Evolutionary conservation across 1,284 basidiomycete species (phyloP), one percentile per base, ranked within the genome.

Genomic region (Melampsora larici-populina): DNA sequence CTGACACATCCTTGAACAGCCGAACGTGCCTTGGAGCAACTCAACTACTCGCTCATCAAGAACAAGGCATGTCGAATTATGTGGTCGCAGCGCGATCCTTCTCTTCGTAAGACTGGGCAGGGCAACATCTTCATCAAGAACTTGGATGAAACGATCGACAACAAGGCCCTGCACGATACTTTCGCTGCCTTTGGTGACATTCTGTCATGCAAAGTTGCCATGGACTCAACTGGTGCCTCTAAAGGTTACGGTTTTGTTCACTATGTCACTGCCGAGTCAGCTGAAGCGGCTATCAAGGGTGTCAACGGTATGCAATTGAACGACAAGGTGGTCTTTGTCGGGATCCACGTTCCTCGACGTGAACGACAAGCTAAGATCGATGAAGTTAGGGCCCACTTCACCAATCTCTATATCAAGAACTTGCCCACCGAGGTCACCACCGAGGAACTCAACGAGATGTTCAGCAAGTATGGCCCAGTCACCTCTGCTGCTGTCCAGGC

Each of bases 71-170:
- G 97, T 88, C 94, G 97, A 83, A 99, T 99, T 88, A 99, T 99
- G 97, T 98, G 97, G 95, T 98, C 95, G 83, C 96, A 99, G 89
- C 93, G 97, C 85, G 97, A 99, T 87, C 97, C 97, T 80, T 93
- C 94, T 82, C 90, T 99, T 83, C 94, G 97, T 86, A 98, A 99
- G 89, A 98, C 95, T 81, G 95, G 95, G 81, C 94, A 97, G 87
- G 97, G 97, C 86, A 99, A 99, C 86, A 96, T 99, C 84, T 99
- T 99, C 87, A 99, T 99, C 88, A 99, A 99, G 88, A 99, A 99
- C 87, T 87, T 99, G 81, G 97, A 99, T 85, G 93, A 97, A 86
- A 82, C 89, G 80, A 99, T 99, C 82, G 97, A 99, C 87, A 99
- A 99, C 89, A 99, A 99, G 90, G 97, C 97, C 81, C 92, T 99